Evolutionary conservation across 2,329 filamentous ascomycete genomes (phyloP).

Genomic region (Trichothecium sympodiale): DNA sequence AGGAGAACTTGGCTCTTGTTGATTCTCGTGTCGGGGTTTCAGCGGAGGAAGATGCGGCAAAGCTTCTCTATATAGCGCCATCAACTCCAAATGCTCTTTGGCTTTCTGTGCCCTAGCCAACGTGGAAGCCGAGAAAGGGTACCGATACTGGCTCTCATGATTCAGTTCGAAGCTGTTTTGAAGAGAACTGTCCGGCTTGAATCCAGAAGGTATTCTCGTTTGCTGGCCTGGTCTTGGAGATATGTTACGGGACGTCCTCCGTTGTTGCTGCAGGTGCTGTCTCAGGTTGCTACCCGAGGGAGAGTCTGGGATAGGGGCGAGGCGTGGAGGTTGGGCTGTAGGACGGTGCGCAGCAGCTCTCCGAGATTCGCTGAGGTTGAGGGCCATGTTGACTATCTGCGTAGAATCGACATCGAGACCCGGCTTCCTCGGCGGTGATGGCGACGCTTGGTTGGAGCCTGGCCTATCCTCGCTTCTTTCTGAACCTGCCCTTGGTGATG

Average conservation of each 20-base stretch:
- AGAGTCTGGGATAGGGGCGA: constrained; percentile 41
- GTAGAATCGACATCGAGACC: constrained; percentile 62
- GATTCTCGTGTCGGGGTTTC: constrained; percentile 27
- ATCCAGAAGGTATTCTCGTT: constrained; percentile 27
- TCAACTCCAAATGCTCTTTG: constrained; percentile 74
- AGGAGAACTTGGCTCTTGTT: constrained; percentile 28
- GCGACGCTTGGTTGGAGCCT: constrained; percentile 6
- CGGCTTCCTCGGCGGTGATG: constrained; percentile 1
- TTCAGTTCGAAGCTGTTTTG: constrained; percentile 34
- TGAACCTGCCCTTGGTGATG: neutral
- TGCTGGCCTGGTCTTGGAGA: constrained; percentile 41
- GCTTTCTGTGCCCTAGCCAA: constrained; percentile 75
- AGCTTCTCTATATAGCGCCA: constrained; percentile 71
- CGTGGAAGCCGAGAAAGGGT: constrained; percentile 69
- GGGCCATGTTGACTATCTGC: constrained; percentile 85
- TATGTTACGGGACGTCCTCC: constrained; percentile 47
- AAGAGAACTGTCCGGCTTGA: constrained; percentile 30
- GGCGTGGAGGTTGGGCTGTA: constrained; percentile 38
- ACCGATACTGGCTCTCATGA: constrained; percentile 38
- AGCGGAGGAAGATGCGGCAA: constrained; percentile 71
- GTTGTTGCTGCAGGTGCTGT: constrained; percentile 62
- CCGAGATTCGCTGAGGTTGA: constrained; percentile 76
- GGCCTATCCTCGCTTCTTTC: neutral
- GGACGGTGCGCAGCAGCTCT: constrained; percentile 47
- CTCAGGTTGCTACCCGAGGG: constrained; percentile 47